Evolutionary conservation across 805 yeast species (phyloP), one percentile per base, ranked within the genome.

Genomic region (Wickerhamiella australiensis): DNA sequence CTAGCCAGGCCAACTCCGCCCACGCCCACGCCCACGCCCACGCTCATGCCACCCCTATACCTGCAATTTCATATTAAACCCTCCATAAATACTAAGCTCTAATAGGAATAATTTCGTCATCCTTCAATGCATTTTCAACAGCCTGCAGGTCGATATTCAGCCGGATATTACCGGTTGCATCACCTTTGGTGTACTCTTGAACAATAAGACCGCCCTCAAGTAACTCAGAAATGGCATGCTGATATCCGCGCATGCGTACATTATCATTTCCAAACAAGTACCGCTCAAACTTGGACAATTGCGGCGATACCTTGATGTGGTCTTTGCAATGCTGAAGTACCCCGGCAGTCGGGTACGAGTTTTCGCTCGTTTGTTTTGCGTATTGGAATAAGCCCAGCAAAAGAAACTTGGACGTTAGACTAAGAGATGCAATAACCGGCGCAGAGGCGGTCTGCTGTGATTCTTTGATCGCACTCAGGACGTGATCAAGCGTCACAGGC

Each of bases 141-240:
- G 84, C 94, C 51, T 80, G 90, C 44, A 77, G 81, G 3, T 88
- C 77, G 0, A 85, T 69, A 55, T 76, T 78, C 52, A 92, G 67
- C 47, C 82, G 75, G 0, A 90, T 66, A 50, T 79, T 64, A 21
- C 80, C 72, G 50, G 76, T 67, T 46, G 95, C 71, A 58, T 85
- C 94, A 23, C 86, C 80, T 45, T 73, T 74, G 51, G 76, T 68
- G 43, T 75, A 75, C 59, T 85, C 94, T 57, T 78, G 81, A 3
- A 78, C 68, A 2, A 92, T 54, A 5, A 90, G 67, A 0, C 96
- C 97, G 41, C 80, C 78, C 50, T 87, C 96, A 12, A 77, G 76
- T 50, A 90, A 67, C 57, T 86, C 94, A 43, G 72, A 70, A 6
- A 87, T 58, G 1, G 85, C 71, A 48, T 69, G 76, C 33, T 74